Evolutionary conservation across 352 stramenopile genomes (phyloP).

Genomic region (Phytophthora pinifolia): DNA sequence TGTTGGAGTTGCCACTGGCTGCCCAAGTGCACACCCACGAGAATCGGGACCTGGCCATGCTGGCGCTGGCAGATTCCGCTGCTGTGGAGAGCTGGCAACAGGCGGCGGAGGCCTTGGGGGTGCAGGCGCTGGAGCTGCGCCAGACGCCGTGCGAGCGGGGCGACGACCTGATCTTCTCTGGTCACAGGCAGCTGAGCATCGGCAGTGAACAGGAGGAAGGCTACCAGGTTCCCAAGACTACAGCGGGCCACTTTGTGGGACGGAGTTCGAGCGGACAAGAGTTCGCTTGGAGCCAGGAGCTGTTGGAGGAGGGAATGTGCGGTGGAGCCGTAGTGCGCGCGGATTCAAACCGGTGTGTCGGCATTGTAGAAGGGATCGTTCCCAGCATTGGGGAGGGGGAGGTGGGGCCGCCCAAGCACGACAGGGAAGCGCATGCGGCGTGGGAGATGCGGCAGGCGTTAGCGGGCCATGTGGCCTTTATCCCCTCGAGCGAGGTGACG

Average conservation of each 20-base stretch:
- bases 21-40: conserved; percentile 54
- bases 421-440: conserved; percentile 26
- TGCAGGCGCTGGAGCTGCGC: conserved; percentile 44
- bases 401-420: conserved; percentile 22
- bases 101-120: conserved; percentile 26
- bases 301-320: conserved; percentile 84
- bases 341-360: conserved; percentile 44
- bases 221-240: conserved; percentile 40
- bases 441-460: conserved; percentile 65
- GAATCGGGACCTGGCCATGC: conserved; percentile 58
- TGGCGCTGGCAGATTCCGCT: conserved; percentile 43
- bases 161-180: conserved; percentile 50
- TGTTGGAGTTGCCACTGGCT: conserved; percentile 58
- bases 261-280: conserved; percentile 57
- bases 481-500: conserved; percentile 49
- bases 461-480: conserved; percentile 70
- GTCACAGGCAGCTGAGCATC: conserved; percentile 32
- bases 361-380: conserved; percentile 81
- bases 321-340: conserved; percentile 61
- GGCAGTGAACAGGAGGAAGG: conserved; percentile 10
- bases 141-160: conserved; percentile 24
- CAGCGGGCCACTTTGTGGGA: conserved; percentile 62
- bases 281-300: conserved; percentile 72
- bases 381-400: conserved; percentile 33
- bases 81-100: conserved; percentile 24